Evolutionary conservation across 73 alveolate species (phyloP).

Genomic region (Symbiodinium pilosum): DNA sequence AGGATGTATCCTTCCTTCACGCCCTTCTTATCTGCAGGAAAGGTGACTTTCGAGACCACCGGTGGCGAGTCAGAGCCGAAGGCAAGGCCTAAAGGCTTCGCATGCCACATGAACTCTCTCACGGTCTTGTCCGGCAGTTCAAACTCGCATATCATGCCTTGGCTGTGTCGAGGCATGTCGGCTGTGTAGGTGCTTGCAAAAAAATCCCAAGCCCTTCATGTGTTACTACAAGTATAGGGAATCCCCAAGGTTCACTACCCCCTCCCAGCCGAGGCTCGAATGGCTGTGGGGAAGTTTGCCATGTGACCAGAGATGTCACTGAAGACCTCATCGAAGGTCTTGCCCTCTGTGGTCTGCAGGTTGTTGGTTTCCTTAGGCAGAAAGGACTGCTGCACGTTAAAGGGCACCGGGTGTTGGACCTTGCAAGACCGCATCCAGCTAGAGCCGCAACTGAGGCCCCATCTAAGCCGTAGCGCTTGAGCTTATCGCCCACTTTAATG

Average conservation of each 20-base stretch:
- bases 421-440: too few relatives aligned
- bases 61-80: conserved; percentile 24
- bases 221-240: neutral
- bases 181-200: neutral
- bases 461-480: conserved; percentile 23
- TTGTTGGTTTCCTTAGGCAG: neutral
- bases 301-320: neutral
- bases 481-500: conserved; percentile 32
- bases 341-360: conserved; percentile 5
- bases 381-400: neutral
- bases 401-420: neutral
- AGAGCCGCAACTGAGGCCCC: conserved; percentile 38
- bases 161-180: neutral
- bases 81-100: conserved; percentile 34
- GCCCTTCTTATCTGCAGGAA: neutral
- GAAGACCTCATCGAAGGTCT: neutral
- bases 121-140: conserved; percentile 58
- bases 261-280: conserved; percentile 12
- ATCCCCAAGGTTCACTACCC: neutral
- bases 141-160: conserved; percentile 46
- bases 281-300: conserved; percentile 6
- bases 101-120: conserved; percentile 33
- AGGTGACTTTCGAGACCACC: conserved; percentile 15
- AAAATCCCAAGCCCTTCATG: neutral
- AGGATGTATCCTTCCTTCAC: neutral